Base-by-base conservation (phyloP, 2,329 filamentous ascomycete genomes). In the Phialophora verrucosa region DNA sequence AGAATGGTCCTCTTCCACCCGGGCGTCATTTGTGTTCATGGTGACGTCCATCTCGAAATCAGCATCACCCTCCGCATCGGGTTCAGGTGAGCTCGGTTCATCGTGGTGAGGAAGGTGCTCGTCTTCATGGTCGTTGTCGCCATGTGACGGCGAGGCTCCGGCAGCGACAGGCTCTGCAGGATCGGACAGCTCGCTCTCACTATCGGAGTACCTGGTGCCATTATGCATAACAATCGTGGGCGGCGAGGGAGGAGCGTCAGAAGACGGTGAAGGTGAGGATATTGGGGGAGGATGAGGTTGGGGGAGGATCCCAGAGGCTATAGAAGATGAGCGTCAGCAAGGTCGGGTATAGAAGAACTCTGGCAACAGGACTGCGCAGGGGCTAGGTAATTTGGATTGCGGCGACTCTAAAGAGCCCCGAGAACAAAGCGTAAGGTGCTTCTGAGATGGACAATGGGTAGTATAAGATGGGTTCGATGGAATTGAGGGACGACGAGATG, bases 181-280 rank as follows among this genome's bases (percentile, higher is more conserved):
- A 74, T 96, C 90, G 74, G 91, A 93, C 67, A 90, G 84, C 73
- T 93, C 91, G 83, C 88, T 92, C 73, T 92, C 91, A 79, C 85
- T 90, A 71, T 84, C 84, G 68, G 84, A 81, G 54, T 74, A 67
- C 38, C 80, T 80, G 67, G 79, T 81, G 58, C 78, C 76, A 62
- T 79, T 78, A 64, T 76, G 76, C 67, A 76, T 75, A 69, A 76
- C 78, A 72, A 83, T 79, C 72, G 83, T 81, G 70, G 83, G 79
- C 70, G 81, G 79, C 73, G 86, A 84, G 76, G 86, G 86, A 73
- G 82, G 76, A 78, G 89, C 90, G 80, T 92, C 91, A 75, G 85
- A 83, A 75, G 87, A 83, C 80, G 86, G 84, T 47, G 69, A 62
- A 11, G 32, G 61, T 27, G 67, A 60, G 49, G 65, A 57, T 64